Percentiles rank a stretch among this genome's conserved stretches.
phyloP scores from a whole-genome alignment of 1,139 yeast genomes.

The Diutina pseudorugosa region DNA sequence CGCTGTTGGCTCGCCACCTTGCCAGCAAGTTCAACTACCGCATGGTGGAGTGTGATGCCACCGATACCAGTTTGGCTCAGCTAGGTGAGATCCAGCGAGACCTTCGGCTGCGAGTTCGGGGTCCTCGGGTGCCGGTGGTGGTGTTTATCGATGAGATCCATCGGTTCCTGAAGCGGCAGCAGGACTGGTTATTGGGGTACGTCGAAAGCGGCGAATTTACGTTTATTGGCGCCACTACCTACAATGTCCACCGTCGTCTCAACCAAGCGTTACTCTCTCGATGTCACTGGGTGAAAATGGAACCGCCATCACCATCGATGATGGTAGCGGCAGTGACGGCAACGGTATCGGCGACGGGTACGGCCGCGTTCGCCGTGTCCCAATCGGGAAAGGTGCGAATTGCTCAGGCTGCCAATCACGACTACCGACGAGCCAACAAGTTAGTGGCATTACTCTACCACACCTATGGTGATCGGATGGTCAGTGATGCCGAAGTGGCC shows the following conservation, averaged over 20 bases:
- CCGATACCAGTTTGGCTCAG: conserved; percentile 22
- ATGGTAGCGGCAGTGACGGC: conserved; percentile 12
- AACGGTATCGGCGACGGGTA: neutral
- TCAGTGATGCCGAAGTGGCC: neutral
- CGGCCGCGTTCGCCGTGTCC: neutral
- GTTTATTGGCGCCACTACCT: conserved; percentile 35
- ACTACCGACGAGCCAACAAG: neutral
- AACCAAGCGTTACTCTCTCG: conserved; percentile 28
- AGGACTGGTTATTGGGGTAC: conserved; percentile 29
- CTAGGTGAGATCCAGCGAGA: conserved; percentile 16
- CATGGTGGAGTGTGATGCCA: conserved; percentile 30
- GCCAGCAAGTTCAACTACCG: conserved; percentile 23
- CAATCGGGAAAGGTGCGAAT: neutral
- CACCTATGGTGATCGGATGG: neutral
- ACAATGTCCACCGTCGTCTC: conserved; percentile 19
- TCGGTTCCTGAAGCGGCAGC: conserved; percentile 27
- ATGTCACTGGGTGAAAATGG: conserved; percentile 25
- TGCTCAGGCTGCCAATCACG: neutral
- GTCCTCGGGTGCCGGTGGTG: conserved; percentile 15
- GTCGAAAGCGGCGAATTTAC: conserved; percentile 28
- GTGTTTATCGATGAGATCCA: conserved; percentile 36
- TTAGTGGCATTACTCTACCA: neutral
- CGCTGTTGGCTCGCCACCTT: conserved; percentile 28
- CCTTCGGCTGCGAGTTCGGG: conserved; percentile 15
- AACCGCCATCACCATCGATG: conserved; percentile 12